Base-by-base conservation (phyloP, 805 yeast species). In the Candida boleticola region DNA sequence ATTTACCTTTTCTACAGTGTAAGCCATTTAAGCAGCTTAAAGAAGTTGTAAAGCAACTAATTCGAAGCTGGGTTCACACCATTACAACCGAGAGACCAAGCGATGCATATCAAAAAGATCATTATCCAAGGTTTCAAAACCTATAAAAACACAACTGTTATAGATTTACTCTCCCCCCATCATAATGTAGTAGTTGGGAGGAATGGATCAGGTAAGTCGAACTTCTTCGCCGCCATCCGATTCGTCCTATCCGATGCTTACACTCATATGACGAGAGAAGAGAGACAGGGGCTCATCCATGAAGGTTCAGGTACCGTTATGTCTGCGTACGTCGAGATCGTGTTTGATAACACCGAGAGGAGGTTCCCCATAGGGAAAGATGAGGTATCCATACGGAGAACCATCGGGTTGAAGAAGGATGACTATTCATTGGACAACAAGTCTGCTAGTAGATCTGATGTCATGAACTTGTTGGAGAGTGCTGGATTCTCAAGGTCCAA, bases 161-260 rank as follows among this genome's bases (percentile, higher is more conserved):
- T 90, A 10, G 93, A 85, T 32, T 71, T 79, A 13, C 69, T 93
- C 25, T 84, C 95, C 1, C 92, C 95, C 0, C 79, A 80, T 41
- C 85, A 83, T 56, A 92, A 92, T 64, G 95, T 92, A 17, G 89
- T 60, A 6, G 71, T 90, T 25, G 97, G 97, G 2, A 69, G 96
- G 39, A 90, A 90, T 63, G 97, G 97, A n/a, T 86, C 96, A 6
- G 99, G 99, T 6, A 92, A 93, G 60, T 87, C 96, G 31, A 92
- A 93, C 61, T 85, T 92, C 64, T 93, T 92, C 61, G 89, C 96
- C 13, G 98, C 99, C 9, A 85, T 92, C 43, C 72, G 97, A 47
- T 93, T 90, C 65, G 97, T 89, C 9, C 63, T 93, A 17, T 83
- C 95, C 36, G 97, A 92, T 58, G 95, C 92, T 26, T 88, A 86